phyloP scores from a whole-genome alignment of 257 asterid genomes.

The Dorcoceras hygrometricum region DNA sequence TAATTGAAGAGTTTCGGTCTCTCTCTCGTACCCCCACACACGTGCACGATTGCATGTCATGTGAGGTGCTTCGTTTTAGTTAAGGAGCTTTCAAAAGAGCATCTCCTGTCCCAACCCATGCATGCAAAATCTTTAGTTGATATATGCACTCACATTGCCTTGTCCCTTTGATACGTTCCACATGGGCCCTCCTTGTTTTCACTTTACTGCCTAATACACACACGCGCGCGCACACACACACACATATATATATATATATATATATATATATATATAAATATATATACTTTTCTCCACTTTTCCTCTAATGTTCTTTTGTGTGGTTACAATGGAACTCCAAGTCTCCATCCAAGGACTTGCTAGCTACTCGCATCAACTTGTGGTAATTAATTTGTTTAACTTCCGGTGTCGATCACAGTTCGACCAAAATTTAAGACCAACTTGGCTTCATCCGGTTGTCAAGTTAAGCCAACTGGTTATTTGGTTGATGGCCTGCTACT shows the following conservation, averaged over 20 bases:
- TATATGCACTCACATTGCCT: constrained; percentile 27
- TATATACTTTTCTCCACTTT: background rate
- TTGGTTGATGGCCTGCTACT: background rate
- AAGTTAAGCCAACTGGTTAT: background rate
- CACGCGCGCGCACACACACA: no score
- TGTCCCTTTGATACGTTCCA: constrained; percentile 32
- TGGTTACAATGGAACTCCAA: constrained; percentile 12
- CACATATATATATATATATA: no score
- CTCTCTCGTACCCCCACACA: constrained; percentile 21
- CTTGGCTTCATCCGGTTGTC: no score
- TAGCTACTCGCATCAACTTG: constrained; percentile 19
- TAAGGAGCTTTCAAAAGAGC: constrained; percentile 17
- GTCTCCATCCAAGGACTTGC: background rate
- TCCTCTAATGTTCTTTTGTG: background rate
- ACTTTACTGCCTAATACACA: background rate
- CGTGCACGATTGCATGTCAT: constrained; percentile 27
- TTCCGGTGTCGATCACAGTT: no score
- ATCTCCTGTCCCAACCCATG: constrained; percentile 35
- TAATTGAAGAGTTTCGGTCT: background rate
- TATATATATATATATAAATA: no score
- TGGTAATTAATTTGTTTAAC: no score
- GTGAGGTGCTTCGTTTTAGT: constrained; percentile 31
- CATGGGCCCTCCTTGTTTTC: constrained; percentile 33
- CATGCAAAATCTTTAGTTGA: constrained; percentile 26
- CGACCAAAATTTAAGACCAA: no score